A percentile compares a stretch with the other conserved stretches of the same genome.
Evolutionary conservation across 2,329 filamentous ascomycete species (phyloP).

Genomic region (Aspergillus flavus): DNA sequence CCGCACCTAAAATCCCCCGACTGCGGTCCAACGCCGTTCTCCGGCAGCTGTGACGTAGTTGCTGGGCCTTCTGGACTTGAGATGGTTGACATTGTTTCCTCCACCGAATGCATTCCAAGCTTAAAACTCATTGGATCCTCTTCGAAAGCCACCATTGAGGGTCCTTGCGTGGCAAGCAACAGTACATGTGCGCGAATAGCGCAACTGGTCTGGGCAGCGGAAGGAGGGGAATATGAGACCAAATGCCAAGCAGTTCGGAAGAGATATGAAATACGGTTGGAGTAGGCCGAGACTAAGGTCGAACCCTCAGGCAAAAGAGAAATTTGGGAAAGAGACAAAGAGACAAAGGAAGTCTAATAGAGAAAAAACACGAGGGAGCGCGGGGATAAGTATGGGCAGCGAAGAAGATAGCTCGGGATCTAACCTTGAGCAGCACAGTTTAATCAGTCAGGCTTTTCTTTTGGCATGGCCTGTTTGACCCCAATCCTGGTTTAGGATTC

Average conservation of each 20-base stretch:
- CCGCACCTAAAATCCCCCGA: conserved; percentile 16
- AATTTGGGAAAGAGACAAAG: neutral
- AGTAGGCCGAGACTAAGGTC: neutral
- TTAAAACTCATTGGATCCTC: neutral
- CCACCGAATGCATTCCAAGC: neutral
- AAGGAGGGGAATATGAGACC: neutral
- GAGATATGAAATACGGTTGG: neutral
- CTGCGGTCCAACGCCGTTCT: neutral
- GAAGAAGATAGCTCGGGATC: neutral
- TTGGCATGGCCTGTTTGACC: neutral
- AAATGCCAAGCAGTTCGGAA: neutral
- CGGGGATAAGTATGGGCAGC: neutral
- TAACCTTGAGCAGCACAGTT: neutral
- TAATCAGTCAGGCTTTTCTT: neutral
- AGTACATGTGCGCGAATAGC: neutral
- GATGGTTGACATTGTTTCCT: neutral
- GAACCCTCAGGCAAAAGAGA: neutral
- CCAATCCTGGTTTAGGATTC: neutral
- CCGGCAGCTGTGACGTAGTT: neutral
- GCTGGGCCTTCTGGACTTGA: neutral
- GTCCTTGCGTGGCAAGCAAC: neutral
- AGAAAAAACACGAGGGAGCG: neutral
- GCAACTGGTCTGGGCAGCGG: neutral
- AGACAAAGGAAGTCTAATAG: neutral
- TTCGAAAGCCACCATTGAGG: neutral